phyloP scores from a whole-genome alignment of 371 early-diverging fungal species.

The Mortierella sp. region DNA sequence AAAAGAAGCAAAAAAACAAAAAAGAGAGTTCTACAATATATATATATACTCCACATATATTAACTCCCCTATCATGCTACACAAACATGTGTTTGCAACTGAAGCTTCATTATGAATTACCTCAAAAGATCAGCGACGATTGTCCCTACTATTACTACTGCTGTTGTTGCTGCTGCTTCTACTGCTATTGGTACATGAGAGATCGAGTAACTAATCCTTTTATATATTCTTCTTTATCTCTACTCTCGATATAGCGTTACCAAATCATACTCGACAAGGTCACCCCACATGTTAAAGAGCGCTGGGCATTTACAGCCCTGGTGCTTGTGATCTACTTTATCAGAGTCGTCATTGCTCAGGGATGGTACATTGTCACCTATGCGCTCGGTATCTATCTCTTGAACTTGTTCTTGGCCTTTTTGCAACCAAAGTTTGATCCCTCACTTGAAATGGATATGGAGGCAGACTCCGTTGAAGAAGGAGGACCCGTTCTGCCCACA shows the following conservation, averaged over 20 bases:
- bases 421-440: constrained; percentile 97
- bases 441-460: constrained; percentile 84
- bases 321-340: constrained; percentile 80
- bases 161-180: too few relatives aligned
- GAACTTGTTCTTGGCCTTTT: constrained; percentile 94
- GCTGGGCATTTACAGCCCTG: constrained; percentile 82
- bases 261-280: constrained; percentile 83
- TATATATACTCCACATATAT: too few relatives aligned
- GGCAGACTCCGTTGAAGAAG: constrained; percentile 78
- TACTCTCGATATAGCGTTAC: constrained; percentile 59
- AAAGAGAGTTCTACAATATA: too few relatives aligned
- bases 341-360: constrained; percentile 86
- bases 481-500: constrained; percentile 79
- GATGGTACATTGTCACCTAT: constrained; percentile 95
- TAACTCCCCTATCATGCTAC: too few relatives aligned
- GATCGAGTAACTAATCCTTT: not conserved
- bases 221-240: not conserved
- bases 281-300: constrained; percentile 78
- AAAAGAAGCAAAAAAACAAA: too few relatives aligned
- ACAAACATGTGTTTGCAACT: too few relatives aligned
- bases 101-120: too few relatives aligned
- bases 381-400: constrained; percentile 95
- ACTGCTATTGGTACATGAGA: too few relatives aligned
- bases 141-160: too few relatives aligned
- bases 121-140: too few relatives aligned